These are phyloP conservation scores for Rubia tinctorum DNA, from an alignment of 305 asterid species.

Conservation along the genomic window DNA sequence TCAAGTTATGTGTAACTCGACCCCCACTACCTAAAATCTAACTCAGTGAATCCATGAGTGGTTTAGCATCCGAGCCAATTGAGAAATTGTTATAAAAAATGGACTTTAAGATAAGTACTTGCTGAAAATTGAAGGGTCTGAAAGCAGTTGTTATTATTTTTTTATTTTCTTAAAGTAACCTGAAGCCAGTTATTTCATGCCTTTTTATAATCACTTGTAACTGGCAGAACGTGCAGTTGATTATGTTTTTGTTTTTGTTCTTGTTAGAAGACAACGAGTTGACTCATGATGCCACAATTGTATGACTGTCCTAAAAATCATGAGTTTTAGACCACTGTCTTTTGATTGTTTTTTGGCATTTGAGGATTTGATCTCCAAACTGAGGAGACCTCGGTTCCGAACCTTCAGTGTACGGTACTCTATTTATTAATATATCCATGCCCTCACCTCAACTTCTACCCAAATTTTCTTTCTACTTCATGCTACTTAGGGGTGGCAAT, in stretches of 20 bases:
- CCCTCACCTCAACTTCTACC: no score
- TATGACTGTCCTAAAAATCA: conserved; percentile 9
- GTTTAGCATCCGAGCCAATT: no score
- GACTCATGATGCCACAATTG: conserved; percentile 1
- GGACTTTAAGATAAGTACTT: no score
- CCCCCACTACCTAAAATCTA: no score
- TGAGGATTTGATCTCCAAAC: conserved; percentile 24
- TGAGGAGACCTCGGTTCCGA: not conserved
- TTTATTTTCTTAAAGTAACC: not conserved
- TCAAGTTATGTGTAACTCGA: no score
- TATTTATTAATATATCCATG: no score
- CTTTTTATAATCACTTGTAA: not conserved
- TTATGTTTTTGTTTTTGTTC: conserved; percentile 11
- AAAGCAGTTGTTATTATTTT: no score
- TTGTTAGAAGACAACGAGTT: not conserved
- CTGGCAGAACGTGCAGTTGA: not conserved
- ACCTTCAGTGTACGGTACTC: no score
- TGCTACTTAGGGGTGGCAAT: no score
- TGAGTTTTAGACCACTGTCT: not conserved
- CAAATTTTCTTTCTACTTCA: no score
- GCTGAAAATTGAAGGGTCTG: not conserved
- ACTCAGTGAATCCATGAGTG: no score
- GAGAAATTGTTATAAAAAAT: no score
- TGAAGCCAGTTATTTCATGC: not conserved
- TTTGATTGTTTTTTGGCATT: conserved; percentile 3